Base-by-base conservation (phyloP, 148 eudicot genomes). In the Vaccinium darrowii region DNA sequence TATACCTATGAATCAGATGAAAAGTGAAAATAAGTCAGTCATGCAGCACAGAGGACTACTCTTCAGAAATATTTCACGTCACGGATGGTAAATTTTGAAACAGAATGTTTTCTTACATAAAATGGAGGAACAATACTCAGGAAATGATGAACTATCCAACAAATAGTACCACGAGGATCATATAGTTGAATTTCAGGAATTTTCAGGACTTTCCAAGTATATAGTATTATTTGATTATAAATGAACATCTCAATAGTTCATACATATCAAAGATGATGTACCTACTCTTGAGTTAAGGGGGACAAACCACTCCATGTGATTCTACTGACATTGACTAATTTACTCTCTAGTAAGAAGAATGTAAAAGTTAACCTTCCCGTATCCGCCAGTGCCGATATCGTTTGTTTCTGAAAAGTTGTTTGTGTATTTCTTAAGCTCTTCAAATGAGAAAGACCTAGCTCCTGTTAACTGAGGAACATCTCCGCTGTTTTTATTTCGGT, bases 341-440 rank as follows among this genome's bases (percentile, higher is more conserved):
- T 77, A n/a, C n/a, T 8, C 18, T 13, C 51, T n/a, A 25, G 19
- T 7, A 18, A 21, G 16, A 43, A 25, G 81, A 83, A 47, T 13
- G 49, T 36, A 18, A 15, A 81, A 15, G 79, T 84, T 62, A 39
- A 95, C 98, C 95, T 92, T 95, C 77, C 98, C 98, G 84, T 93
- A 95, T 60, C 98, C 98, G 54, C 98, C 98, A 50, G 92, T 80
- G 74, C 98, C 98, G 79, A 95, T 88, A 77, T 79, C 81, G 86
- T 92, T 90, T 69, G 84, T 89, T 81, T 90, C 92, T 82, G 95
- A 88, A 82, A 95, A 95, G 84, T 90, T 94, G 65, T 90, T 86
- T 52, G 95, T 90, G 87, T 87, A 90, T 88, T 86, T 88, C 87
- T 93, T 92, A 79, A 95, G 87, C 84, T 95, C 98, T 43, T 92